Base-by-base conservation (phyloP, 306 rosid genomes). In the Casuarina equisetifolia region DNA sequence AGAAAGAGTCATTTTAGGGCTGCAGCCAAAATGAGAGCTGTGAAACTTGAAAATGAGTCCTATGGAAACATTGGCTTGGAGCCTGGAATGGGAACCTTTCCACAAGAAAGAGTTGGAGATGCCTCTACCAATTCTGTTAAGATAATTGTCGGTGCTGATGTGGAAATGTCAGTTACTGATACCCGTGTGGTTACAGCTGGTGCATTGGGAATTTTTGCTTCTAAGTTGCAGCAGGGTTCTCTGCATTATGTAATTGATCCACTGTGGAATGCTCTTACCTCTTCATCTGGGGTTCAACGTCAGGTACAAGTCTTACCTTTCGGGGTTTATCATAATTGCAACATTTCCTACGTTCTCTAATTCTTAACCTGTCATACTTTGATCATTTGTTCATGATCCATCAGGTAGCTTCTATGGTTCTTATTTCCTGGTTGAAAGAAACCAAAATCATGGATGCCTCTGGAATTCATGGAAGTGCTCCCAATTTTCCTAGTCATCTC, bases 21-120 rank as follows among this genome's bases (percentile, higher is more conserved):
- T 15, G 98, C 98, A 49, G 98, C 98, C 76, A 95, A 95, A 89
- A 92, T 92, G 96, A 95, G 97, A 87, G 97, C 97, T 70, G 97
- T 74, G 71, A 92, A 84, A 78, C 86, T 81, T 53, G 98, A 91
- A 89, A 87, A 86, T 79, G 98, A 95, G 75, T 82, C 74, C 62
- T 85, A 77, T 62, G 80, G 88, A 69, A 88, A 83, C 76, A 36
- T 86, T 67, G 87, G 88, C 68, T 73, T 88, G 82, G 97, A 84
- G 78, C 81, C 90, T 79, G 79, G 74, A 1, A 86, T 78, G 74
- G 92, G 70, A 76, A 62, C 82, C 82, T 74, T 81, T 86, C 86
- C 82, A 46, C 90, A 64, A 19, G 97, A 92, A 78, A 92, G 87
- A 81, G 82, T 83, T 86, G 97, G 93, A 62, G 97, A 91, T 73